Evolutionary conservation across 2,329 filamentous ascomycete genomes (phyloP), one percentile per base, ranked within the genome.

Genomic region (Calonectria pseudoturangicola): DNA sequence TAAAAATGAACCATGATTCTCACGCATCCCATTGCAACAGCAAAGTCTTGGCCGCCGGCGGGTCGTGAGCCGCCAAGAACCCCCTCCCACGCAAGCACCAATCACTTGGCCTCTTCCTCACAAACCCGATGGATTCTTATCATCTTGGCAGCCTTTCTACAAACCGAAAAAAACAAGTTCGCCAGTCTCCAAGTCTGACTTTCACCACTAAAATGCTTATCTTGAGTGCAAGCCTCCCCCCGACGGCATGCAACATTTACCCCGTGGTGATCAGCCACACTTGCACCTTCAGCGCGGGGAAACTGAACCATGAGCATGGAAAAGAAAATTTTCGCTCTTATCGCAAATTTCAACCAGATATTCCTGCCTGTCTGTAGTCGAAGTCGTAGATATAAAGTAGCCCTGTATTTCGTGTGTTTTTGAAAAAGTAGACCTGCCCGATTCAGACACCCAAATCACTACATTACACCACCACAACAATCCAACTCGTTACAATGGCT

Each of bases 311-410:
- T 27, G 54, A 25, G 39, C 39, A 25, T 1, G 39, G 27, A 18
- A 41, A 58, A 4, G 54, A 28, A 60, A 60, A 60, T 60, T 60
- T 60, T 60, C 33, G 15, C 21, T 60, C 54, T 60, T 60, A 60
- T 60, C 54, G 16, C 21, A 8, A 41, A 2, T 28, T 25, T 2
- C 12, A 41, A 1, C 33, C 25, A 39, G 21, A 8, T 27, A 15
- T 18, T 60, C 18, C 16, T 41, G 33, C 6, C 3, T 60, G 1
- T 25, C n/a, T 7, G n/a, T 48, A 48, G 45, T 25, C 21, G 3
- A 39, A 12, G 7, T 18, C 39, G 25, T 41, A 41, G 15, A 41
- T 60, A 60, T 60, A 60, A 60, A 60, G 15, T 60, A 41, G 15
- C 45, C 7, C 33, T 18, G 13, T 39, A 3, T 27, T 60, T 60